A percentile compares a stretch with the other conserved stretches of the same genome.
These are phyloP conservation scores for Skeletonema menzelii DNA, from an alignment of 108 stramenopile species.

Conservation along the genomic window DNA sequence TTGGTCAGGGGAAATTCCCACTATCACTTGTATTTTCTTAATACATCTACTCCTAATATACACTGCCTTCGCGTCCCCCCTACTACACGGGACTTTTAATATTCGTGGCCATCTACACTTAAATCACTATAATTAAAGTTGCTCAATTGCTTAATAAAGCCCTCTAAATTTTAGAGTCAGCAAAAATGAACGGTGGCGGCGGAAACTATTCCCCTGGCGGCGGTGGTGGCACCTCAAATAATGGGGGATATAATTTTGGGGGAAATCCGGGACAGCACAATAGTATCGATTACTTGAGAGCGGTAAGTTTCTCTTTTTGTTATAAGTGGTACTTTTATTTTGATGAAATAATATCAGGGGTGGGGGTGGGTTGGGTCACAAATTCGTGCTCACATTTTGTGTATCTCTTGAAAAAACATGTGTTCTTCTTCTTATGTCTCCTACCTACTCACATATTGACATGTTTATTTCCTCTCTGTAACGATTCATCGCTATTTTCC, in stretches of 20 bases:
- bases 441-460: neutral
- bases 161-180: neutral
- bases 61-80: neutral
- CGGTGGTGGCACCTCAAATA: neutral
- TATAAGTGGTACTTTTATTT: neutral
- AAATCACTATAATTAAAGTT: neutral
- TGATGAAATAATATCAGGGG: neutral
- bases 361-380: neutral
- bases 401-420: neutral
- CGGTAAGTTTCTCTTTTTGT: neutral
- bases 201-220: neutral
- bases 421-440: neutral
- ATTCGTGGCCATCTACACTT: neutral
- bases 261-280: neutral
- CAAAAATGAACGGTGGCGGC: neutral
- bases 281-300: neutral
- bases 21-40: neutral
- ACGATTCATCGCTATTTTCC: neutral
- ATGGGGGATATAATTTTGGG: neutral
- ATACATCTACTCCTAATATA: neutral
- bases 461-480: neutral
- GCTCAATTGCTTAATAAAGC: neutral
- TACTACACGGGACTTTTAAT: neutral
- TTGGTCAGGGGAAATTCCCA: neutral
- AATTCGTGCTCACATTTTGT: constrained; percentile 2